These are phyloP conservation scores for Phytophthora pini DNA, from an alignment of 352 stramenopile genomes.

Conservation along the genomic window DNA sequence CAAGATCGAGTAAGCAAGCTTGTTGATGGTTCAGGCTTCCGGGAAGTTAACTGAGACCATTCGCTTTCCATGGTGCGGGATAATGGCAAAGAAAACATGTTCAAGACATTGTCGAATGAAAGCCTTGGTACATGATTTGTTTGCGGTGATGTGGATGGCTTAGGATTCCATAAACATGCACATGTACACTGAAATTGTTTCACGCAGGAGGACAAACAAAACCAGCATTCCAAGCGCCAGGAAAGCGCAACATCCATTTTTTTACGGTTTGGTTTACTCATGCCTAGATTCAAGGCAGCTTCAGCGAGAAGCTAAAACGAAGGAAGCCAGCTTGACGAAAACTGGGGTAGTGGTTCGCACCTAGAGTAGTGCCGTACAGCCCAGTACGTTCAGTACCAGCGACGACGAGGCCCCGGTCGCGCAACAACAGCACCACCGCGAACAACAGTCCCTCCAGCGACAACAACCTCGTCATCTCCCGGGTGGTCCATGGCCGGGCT, in stretches of 20 bases:
- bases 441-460: conserved; percentile 22
- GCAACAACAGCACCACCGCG: conserved; percentile 32
- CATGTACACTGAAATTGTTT: too few species aligned
- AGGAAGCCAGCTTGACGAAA: background rate
- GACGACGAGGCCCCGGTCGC: conserved; percentile 18
- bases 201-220: background rate
- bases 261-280: conserved; percentile 14
- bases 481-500: too few species aligned
- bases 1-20: conserved; percentile 58
- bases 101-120: too few species aligned
- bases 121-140: too few species aligned
- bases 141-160: too few species aligned
- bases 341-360: background rate
- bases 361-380: background rate
- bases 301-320: conserved; percentile 6
- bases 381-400: conserved; percentile 12
- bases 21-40: conserved; percentile 2
- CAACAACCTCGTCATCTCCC: conserved; percentile 27
- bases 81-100: background rate
- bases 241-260: conserved; percentile 15
- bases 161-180: too few species aligned
- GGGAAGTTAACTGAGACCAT: background rate
- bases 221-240: conserved; percentile 1
- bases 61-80: too few species aligned
- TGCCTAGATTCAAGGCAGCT: background rate